Base-by-base conservation (phyloP, 805 yeast genomes). In the Metschnikowia continentalis region DNA sequence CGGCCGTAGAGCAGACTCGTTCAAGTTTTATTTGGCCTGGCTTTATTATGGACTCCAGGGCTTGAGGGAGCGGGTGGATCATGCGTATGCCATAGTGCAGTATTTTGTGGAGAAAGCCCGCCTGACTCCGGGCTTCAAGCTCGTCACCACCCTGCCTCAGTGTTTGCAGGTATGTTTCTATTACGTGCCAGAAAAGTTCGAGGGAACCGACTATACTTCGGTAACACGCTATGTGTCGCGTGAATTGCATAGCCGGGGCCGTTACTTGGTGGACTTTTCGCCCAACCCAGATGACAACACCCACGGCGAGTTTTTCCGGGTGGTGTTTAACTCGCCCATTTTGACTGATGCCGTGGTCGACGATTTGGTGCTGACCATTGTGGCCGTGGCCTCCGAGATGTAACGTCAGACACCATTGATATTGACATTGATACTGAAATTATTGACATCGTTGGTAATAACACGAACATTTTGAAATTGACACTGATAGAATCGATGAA, bases 161-260 rank as follows among this genome's bases (percentile, higher is more conserved):
- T 87, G 95, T 61, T 69, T 88, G 46, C 96, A 88, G 66, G 90
- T 88, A 3, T 89, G 96, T 56, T 89, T 89, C 71, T 87, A 83
- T 66, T 87, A 81, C 66, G 73, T 77, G 32, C 86, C 86, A 0
- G 48, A 50, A 6, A 58, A 57, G 14, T 74, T 71, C 20, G 47
- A 55, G 3, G 53, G 54, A 5, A 59, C 60, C 1, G 56, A 66
- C 38, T 63, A 67, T 66, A 82, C 90, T 0, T 63, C 59, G 19
- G 69, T 72, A 22, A 89, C 96, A 0, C 71, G 92, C 40, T 65
- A 60, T 54, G 84, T 89, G 51, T 86, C 88, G 3, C 62, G 77
- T 8, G 75, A 74, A 54, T 71, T 88, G 49, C 90, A 85, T 57
- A 65, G 72, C 23, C 65, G 73, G 36, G 89, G 90, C n/a, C 76